These are phyloP conservation scores for Uronychia binucleata DNA, from an alignment of 73 alveolate species.

Conservation along the genomic window DNA sequence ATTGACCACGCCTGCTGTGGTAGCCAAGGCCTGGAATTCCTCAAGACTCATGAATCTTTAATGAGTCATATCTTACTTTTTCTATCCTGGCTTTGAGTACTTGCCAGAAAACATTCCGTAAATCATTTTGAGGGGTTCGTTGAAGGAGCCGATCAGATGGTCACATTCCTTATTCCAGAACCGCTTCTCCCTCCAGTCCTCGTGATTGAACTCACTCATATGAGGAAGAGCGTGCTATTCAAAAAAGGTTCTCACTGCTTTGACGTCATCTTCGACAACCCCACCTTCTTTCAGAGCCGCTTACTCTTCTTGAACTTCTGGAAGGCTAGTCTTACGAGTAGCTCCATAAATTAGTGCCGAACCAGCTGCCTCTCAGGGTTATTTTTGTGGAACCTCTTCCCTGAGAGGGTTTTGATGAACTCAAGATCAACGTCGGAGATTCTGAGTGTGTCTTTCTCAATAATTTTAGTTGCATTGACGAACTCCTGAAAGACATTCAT, in stretches of 20 bases:
- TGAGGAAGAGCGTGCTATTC: neutral
- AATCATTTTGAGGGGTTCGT: slow-evolving; percentile 28
- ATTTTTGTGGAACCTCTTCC: slow-evolving; percentile 32
- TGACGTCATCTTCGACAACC: neutral
- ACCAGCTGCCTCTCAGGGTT: slow-evolving; percentile 34
- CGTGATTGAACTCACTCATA: neutral
- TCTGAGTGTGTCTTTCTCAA: slow-evolving; percentile 31
- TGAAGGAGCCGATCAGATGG: slow-evolving; percentile 27
- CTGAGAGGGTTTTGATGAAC: slow-evolving; percentile 64
- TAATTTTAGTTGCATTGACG: slow-evolving; percentile 19
- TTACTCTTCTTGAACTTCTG: slow-evolving; percentile 12
- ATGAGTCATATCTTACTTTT: neutral
- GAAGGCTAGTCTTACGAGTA: slow-evolving; percentile 17
- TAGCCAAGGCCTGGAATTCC: slow-evolving; percentile 47
- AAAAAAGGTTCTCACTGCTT: neutral
- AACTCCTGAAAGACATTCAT: slow-evolving; percentile 39
- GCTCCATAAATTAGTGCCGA: slow-evolving; percentile 32
- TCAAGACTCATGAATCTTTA: slow-evolving; percentile 68
- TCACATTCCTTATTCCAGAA: slow-evolving; percentile 72
- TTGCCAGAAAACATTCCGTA: slow-evolving; percentile 62
- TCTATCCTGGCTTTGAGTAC: slow-evolving; percentile 62
- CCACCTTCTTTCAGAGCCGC: neutral
- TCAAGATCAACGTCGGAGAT: slow-evolving; percentile 48
- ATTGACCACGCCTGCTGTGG: neutral
- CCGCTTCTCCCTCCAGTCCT: slow-evolving; percentile 39